Evolutionary conservation across 306 rosid genomes (phyloP), one percentile per base, ranked within the genome.

Genomic region (Fagus crenata): DNA sequence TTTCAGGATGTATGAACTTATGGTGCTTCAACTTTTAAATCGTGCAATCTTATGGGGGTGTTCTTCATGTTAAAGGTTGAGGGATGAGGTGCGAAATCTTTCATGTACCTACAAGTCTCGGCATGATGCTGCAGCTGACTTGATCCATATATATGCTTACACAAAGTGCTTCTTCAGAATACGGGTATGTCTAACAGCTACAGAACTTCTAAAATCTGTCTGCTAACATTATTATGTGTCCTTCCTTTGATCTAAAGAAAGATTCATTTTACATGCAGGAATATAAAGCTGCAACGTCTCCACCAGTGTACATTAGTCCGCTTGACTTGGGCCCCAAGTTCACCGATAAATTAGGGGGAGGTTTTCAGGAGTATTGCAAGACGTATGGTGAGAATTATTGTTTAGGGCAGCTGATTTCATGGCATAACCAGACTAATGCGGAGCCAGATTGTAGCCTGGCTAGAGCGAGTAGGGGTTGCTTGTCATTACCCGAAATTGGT

Each of bases 91-190:
- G 83, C 88, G 96, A 74, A 77, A 84, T 86, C 90, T 96, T 84
- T 87, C 87, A 64, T 96, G 98, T 89, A 88, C 99, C 84, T 91
- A 92, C 89, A 96, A 85, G 87, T 91, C 98, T 75, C 96, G 97
- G 86, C 89, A 96, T 64, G 99, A 96, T 80, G 99, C 99, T 75
- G 97, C 99, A 77, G 99, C 99, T 64, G 99, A 96, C 89, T 85
- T 96, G 83, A 93, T 96, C 82, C 99, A 96, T 87, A 89, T 90
- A 78, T 96, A 92, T 64, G 98, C 98, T 79, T 89, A 88, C 80
- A 96, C 96, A 76, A 86, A 89, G 75, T 82, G 89, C 84, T 96
- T 91, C 86, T 85, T 89, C 89, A 92, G 96, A 86, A 87, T 93
- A 92, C 89, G 78, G 96, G 99, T 96, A 81, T 28, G 87, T 53